Base-by-base conservation (phyloP, 306 rosid genomes). In the Medicago lupulina region DNA sequence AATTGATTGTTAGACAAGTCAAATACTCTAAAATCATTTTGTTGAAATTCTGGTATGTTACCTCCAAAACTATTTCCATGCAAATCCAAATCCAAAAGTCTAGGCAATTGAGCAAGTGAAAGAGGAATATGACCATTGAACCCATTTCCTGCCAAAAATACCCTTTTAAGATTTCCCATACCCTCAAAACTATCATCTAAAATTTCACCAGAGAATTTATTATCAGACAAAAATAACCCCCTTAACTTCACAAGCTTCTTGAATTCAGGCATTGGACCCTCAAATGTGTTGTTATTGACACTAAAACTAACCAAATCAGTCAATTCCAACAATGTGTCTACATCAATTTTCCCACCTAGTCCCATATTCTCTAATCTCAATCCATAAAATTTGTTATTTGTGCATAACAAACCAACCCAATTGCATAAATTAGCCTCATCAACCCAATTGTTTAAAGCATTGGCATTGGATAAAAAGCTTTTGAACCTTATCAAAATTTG, bases 391-490 rank as follows among this genome's bases (percentile, higher is more conserved):
- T 74, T 53, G 7, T 76, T 31, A 0, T 5, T 7, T 17, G 0
- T 1, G 79, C 98, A 93, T 39, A 69, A 44, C 55, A 91, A 7
- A 34, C 97, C 97, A 10, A 7, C 1, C 98, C 98, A 93, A 2
- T 1, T 57, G 86, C 96, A 91, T 2, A 89, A 50, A 17, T 31
- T 60, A 10, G 89, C 41, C 25, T 55, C 53, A n/a, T 76, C 69
- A 84, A 89, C 75, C 96, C 98, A 91, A 50, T 80, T 58, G 36
- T 18, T 18, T 23, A 91, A 67, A 15, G 86, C 91, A 2, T 36
- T 0, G 19, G 11, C 3, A 50, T 85, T 82, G 15, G 87, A 77
- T 66, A 93, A 71, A 66, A 59, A 88, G 12, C 8, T 38, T 82
- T 17, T 89, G 86, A 93, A 89, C 54, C 70, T 80, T 41, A 80